phyloP scores from a whole-genome alignment of 805 yeast species.

The Huiozyma sinensis region DNA sequence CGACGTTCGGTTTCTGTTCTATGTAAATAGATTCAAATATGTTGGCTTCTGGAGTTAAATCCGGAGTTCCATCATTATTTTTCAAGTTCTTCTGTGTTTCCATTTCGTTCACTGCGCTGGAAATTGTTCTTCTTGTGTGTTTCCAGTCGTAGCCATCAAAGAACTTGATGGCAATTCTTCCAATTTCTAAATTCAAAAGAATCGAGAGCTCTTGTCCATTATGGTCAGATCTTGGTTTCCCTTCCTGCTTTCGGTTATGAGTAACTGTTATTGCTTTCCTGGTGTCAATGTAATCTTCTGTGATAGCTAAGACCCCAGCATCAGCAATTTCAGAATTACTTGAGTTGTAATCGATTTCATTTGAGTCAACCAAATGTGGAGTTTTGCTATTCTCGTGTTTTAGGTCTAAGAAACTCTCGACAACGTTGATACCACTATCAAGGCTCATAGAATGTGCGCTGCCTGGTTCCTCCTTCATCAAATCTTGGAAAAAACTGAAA shows the following conservation, averaged over 20 bases:
- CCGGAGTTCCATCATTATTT: not conserved
- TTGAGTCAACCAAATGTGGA: not conserved
- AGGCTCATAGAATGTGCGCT: not conserved
- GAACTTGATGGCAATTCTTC: constrained; percentile 36
- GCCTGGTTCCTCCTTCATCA: not conserved
- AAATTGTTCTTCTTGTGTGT: constrained; percentile 57
- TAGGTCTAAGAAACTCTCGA: constrained; percentile 12
- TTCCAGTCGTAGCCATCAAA: constrained; percentile 94
- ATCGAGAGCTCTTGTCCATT: not conserved
- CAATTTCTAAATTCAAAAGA: not conserved
- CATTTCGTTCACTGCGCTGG: constrained; percentile 43
- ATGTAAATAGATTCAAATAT: constrained; percentile 69
- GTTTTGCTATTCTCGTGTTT: not conserved
- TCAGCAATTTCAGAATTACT: not conserved
- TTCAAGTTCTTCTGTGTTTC: not conserved
- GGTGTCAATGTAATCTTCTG: constrained; percentile 13
- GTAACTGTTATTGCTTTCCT: not conserved
- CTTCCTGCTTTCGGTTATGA: not conserved
- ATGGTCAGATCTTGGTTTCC: not conserved
- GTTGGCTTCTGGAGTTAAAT: constrained; percentile 7
- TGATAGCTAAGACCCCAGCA: constrained; percentile 3
- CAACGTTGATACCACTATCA: constrained; percentile 7
- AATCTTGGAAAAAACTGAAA: constrained; percentile 15
- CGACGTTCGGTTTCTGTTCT: constrained; percentile 6
- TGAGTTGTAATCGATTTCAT: not conserved